A percentile compares a stretch with the other conserved stretches of the same genome.
phyloP scores from a whole-genome alignment of 2,329 filamentous ascomycete species.

The Coniochaeta pulveracea region DNA sequence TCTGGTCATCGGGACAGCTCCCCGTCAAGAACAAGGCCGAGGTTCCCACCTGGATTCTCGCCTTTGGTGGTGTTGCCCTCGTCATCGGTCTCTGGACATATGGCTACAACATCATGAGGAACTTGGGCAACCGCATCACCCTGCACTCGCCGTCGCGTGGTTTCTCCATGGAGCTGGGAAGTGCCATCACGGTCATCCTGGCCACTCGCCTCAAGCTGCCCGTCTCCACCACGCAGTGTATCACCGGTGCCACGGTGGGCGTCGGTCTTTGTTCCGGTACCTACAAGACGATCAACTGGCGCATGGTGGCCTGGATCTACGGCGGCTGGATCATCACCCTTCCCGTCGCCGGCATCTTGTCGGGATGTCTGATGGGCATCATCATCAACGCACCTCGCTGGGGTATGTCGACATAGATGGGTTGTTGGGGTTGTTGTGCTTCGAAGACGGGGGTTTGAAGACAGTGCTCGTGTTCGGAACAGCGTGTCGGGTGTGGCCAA shows the following conservation, averaged over 20 bases:
- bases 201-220: slow-evolving; percentile 52
- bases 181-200: slow-evolving; percentile 50
- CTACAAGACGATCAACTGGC: slow-evolving; percentile 50
- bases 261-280: slow-evolving; percentile 50
- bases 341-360: slow-evolving; percentile 42
- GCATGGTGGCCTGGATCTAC: slow-evolving; percentile 49
- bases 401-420: too few species aligned
- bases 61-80: slow-evolving; percentile 19
- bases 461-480: too few species aligned
- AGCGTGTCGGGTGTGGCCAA: too few species aligned
- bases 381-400: slow-evolving; percentile 49
- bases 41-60: slow-evolving; percentile 49
- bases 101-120: slow-evolving; percentile 52
- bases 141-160: slow-evolving; percentile 44
- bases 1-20: slow-evolving; percentile 40
- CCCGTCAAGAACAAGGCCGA: slow-evolving; percentile 26
- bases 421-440: too few species aligned
- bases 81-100: slow-evolving; percentile 49
- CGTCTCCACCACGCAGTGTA: slow-evolving; percentile 55
- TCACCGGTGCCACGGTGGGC: slow-evolving; percentile 50
- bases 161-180: slow-evolving; percentile 46
- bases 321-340: slow-evolving; percentile 50
- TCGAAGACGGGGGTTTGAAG: too few species aligned
- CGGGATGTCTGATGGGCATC: slow-evolving; percentile 50
- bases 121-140: slow-evolving; percentile 46